Evolutionary conservation across 495 filamentous ascomycete species (phyloP).

Genomic region (Penicillium dipodomyicola): DNA sequence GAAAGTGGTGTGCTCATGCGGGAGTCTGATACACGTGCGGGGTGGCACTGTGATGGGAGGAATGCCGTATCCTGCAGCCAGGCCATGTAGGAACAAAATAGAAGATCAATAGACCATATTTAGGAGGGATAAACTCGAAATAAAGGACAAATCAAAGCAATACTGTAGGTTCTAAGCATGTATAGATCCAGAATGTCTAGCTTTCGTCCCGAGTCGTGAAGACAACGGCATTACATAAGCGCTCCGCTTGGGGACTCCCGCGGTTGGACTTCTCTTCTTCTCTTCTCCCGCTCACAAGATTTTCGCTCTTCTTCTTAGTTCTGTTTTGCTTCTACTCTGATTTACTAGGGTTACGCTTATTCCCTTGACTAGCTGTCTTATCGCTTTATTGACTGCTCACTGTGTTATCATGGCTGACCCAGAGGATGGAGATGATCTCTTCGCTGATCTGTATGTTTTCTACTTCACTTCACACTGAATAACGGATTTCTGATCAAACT

Average conservation of each 20-base stretch:
- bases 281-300: conserved; percentile 9
- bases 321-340: background rate
- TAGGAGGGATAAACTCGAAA: background rate
- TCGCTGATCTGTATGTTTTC: conserved; percentile 84
- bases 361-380: background rate
- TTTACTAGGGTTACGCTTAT: background rate
- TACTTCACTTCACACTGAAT: background rate
- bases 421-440: conserved; percentile 96
- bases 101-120: conserved; percentile 7
- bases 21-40: conserved; percentile 26
- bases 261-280: conserved; percentile 15
- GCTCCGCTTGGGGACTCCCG: conserved; percentile 15
- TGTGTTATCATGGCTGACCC: conserved; percentile 67
- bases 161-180: background rate
- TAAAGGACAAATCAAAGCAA: background rate
- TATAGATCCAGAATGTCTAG: background rate
- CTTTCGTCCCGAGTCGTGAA: background rate
- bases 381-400: background rate
- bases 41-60: conserved; percentile 20
- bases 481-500: conserved; percentile 11
- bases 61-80: conserved; percentile 19
- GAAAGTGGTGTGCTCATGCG: conserved; percentile 23
- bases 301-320: background rate
- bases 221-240: conserved; percentile 19
- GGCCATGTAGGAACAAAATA: conserved; percentile 16